These are phyloP conservation scores for Alloteropsis angusta DNA, from an alignment of 202 grass and related monocot genomes.

Conservation along the genomic window DNA sequence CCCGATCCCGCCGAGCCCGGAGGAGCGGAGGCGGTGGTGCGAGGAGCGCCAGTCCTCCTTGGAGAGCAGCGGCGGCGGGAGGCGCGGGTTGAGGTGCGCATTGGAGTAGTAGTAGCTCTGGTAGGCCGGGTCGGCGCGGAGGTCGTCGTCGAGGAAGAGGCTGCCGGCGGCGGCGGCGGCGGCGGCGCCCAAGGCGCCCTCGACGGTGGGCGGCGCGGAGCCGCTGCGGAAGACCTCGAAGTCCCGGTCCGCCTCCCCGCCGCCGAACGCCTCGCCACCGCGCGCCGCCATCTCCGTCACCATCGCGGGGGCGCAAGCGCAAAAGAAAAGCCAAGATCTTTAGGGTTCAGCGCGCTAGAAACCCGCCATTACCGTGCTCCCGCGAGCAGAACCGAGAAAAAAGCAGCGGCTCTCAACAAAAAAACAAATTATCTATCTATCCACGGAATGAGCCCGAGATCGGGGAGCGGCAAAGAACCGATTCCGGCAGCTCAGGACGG, in stretches of 20 bases:
- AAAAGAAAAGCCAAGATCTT: conserved; percentile 19
- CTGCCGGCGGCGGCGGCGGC: conserved; percentile 20
- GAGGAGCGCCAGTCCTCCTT: conserved; percentile 66
- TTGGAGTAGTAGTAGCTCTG: conserved; percentile 73
- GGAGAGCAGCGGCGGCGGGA: conserved; percentile 58
- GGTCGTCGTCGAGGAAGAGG: conserved; percentile 44
- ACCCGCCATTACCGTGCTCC: conserved; percentile 14
- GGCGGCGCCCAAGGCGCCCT: conserved; percentile 37
- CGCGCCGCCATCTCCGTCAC: conserved; percentile 55
- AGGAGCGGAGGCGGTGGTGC: conserved; percentile 35
- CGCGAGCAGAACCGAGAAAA: not conserved
- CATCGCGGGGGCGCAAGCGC: conserved; percentile 1
- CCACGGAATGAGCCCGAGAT: not conserved
- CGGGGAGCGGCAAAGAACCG: not conserved
- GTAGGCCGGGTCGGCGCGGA: conserved; percentile 55
- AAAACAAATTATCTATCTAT: too few relatives aligned
- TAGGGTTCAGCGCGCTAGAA: not conserved
- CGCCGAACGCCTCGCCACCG: conserved; percentile 38
- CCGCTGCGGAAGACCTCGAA: conserved; percentile 67
- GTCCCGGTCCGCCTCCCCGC: conserved; percentile 38
- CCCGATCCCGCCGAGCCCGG: conserved; percentile 44
- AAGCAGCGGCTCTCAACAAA: not conserved
- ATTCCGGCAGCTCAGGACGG: not conserved
- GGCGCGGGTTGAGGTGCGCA: conserved; percentile 70
- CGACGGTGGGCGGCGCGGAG: conserved; percentile 62